Base-by-base conservation (phyloP, 163 green algal genomes). In the Chlorella variabilis region DNA sequence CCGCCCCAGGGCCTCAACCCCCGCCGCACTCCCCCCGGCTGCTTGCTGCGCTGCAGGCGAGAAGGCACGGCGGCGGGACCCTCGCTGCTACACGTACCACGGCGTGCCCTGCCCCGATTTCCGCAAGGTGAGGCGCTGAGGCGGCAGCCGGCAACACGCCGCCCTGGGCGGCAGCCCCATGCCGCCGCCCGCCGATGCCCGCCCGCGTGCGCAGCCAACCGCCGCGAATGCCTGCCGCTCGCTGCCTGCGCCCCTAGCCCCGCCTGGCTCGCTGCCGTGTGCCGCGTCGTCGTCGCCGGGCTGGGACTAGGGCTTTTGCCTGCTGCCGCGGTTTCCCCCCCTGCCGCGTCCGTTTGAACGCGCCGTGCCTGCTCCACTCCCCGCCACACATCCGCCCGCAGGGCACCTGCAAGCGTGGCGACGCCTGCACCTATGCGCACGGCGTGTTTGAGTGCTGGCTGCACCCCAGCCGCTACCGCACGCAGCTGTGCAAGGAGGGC, bases 391-490 rank as follows among this genome's bases (percentile, higher is more conserved):
- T 90, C 73, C 86, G 90, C 33, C 69, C 94, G 81, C 87, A 86
- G 34, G 87, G 87, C 25, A 80, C 85, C 42, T 89, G 85, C 59
- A 75, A 87, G 77, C 77, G 85, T 39, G 94, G 94, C 15, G 94
- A 97, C 76, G 77, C 78, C 11, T 98, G 94, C 89, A 88, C 90
- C n/a, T 97, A 94, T 80, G 90, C 94, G 1, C 94, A 98, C 83
- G 94, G 94, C 77, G 92, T 98, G 25, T 98, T 96, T 81, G 94
- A 98, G 88, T 91, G 84, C 87, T 97, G 93, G 91, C 92, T 98
- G 83, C 94, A 98, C 84, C 94, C 94, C 8, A 78, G 87, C 54
- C 88, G 91, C 59, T 97, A 96, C 82, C 88, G 94, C 80, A 98
- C 93, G 8, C 91, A 95, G 90, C 88, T 96, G 21, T 98, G 94